Percentiles rank a stretch among this genome's conserved stretches.
These are phyloP conservation scores for Nematocida major DNA, from an alignment of 371 early-diverging fungal genomes.

Conservation along the genomic window DNA sequence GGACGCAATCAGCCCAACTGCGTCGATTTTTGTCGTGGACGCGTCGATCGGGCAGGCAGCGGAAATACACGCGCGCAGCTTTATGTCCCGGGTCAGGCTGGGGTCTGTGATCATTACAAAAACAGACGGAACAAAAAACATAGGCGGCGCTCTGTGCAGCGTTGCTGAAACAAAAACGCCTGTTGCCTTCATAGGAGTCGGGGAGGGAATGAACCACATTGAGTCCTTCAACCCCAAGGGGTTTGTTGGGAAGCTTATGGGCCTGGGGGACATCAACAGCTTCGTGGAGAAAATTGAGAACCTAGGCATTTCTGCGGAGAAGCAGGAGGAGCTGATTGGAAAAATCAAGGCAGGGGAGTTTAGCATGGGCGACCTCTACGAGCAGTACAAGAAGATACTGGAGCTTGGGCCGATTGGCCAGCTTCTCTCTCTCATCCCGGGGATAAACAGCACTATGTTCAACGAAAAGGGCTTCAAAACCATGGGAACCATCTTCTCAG, in stretches of 20 bases:
- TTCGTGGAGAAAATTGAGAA: constrained; percentile 84
- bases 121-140: constrained; percentile 97
- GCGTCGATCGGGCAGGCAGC: constrained; percentile 98
- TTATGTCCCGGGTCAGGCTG: constrained; percentile 85
- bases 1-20: constrained; percentile 75
- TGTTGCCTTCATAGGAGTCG: constrained; percentile 92
- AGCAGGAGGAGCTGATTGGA: constrained; percentile 78
- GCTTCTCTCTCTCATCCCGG: constrained; percentile 92
- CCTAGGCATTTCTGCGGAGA: constrained; percentile 76
- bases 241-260: constrained; percentile 87
- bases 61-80: constrained; percentile 85
- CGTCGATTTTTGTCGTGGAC: constrained; percentile 96
- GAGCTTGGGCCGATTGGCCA: constrained; percentile 85
- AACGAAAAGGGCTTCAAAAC: constrained; percentile 69
- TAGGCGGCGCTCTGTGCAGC: constrained; percentile 97
- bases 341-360: constrained; percentile 74
- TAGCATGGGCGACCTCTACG: constrained; percentile 90
- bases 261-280: constrained; percentile 86
- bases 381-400: constrained; percentile 83
- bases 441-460: constrained; percentile 74
- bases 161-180: constrained; percentile 93
- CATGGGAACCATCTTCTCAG: constrained; percentile 87
- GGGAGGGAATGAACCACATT: constrained; percentile 91
- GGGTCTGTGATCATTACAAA: constrained; percentile 97
- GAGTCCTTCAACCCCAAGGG: constrained; percentile 83